Conservation (phyloP, 1,284 basidiomycete species). For the Neolentinus lepideus region DNA sequence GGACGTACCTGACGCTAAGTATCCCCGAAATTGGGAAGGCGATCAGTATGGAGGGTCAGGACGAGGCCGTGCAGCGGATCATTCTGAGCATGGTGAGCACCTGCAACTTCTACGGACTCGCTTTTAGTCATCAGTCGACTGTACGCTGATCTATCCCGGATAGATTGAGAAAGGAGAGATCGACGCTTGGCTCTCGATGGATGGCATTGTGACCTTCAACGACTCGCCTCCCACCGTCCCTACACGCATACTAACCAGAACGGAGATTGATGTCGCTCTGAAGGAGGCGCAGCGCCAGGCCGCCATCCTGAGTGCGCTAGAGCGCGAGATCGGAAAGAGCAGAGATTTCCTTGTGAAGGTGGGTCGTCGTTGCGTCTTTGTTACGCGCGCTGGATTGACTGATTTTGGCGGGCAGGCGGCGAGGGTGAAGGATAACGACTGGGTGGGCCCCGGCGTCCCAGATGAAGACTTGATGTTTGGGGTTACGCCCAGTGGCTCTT, state of each 20-base stretch:
- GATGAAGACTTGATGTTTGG: slow-evolving; percentile 3
- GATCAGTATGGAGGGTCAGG: slow-evolving; percentile 45
- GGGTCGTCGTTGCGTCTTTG: slow-evolving; percentile 8
- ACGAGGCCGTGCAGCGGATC: slow-evolving; percentile 47
- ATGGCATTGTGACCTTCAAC: slow-evolving; percentile 66
- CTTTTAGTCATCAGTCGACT: slow-evolving; percentile 1
- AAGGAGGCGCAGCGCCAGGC: slow-evolving; percentile 51
- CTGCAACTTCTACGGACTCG: too few species aligned
- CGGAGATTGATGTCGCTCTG: slow-evolving; percentile 61
- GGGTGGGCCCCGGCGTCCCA: neutral
- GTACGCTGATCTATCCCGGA: neutral
- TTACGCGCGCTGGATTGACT: neutral
- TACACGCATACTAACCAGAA: slow-evolving; percentile 36
- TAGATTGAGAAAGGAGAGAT: slow-evolving; percentile 69
- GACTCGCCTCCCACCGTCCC: slow-evolving; percentile 45
- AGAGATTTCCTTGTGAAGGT: slow-evolving; percentile 67
- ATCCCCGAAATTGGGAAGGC: slow-evolving; percentile 60
- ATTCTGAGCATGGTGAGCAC: slow-evolving; percentile 64
- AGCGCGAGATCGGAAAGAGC: slow-evolving; percentile 51
- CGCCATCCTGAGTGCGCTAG: slow-evolving; percentile 39
- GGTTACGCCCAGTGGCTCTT: neutral
- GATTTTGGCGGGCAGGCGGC: neutral
- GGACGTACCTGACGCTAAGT: slow-evolving; percentile 71
- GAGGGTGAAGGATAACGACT: slow-evolving; percentile 2
- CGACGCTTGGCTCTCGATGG: slow-evolving; percentile 51